Percentiles rank a stretch among this genome's conserved stretches.
phyloP scores from a whole-genome alignment of 148 eudicot genomes.

The Pouteria glomerata region DNA sequence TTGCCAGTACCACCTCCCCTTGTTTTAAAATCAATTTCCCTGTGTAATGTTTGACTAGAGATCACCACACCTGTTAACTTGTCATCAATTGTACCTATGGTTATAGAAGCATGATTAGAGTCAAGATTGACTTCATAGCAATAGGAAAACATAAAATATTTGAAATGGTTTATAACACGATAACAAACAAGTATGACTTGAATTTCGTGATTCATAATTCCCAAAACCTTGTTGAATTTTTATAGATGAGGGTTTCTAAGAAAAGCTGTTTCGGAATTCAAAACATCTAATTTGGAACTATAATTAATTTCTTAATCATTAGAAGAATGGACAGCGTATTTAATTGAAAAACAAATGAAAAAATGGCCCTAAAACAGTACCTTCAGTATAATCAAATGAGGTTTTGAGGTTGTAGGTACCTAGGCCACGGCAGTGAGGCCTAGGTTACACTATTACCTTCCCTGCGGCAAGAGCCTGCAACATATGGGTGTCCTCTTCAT shows the following conservation, averaged over 20 bases:
- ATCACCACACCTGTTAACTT: conserved; percentile 6
- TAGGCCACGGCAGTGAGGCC: no score
- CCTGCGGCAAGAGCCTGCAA: no score
- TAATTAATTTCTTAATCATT: not conserved
- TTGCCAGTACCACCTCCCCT: conserved; percentile 14
- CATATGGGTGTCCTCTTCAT: no score
- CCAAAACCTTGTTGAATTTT: not conserved
- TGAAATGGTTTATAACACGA: not conserved
- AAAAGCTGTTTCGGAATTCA: not conserved
- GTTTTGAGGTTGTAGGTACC: conserved; percentile 10
- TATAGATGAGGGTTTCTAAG: not conserved
- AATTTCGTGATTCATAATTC: not conserved
- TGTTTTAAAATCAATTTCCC: conserved; percentile 12
- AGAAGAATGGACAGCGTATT: no score
- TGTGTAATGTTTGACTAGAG: conserved; percentile 10
- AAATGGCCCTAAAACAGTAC: no score
- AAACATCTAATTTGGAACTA: not conserved
- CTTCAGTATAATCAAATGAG: conserved; percentile 23
- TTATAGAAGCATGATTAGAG: conserved; percentile 13
- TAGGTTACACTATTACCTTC: no score
- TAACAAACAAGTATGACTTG: not conserved
- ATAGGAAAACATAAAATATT: not conserved
- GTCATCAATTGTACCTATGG: conserved; percentile 21
- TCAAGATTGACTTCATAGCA: not conserved
- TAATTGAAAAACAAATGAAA: no score